Percentiles rank a stretch among this genome's conserved stretches.
Conservation (phyloP, 2,329 filamentous ascomycete species). For the Exophiala spinifera region DNA sequence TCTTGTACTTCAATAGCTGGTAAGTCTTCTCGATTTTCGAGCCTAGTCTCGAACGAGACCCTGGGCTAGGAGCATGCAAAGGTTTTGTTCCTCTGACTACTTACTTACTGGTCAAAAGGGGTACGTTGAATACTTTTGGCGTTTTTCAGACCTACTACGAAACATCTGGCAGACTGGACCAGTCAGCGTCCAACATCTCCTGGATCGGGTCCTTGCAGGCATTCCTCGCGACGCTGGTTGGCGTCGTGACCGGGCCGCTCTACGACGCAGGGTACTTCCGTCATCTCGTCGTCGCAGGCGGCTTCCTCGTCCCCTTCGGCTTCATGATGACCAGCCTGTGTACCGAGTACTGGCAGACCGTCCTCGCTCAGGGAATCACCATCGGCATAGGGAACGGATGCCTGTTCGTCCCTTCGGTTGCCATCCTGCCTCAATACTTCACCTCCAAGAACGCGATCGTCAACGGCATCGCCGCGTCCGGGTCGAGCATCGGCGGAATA, state of each 20-base stretch:
- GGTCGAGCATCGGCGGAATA: slow-evolving; percentile 40
- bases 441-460: slow-evolving; percentile 31
- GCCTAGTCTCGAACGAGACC: too few species aligned
- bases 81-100: too few species aligned
- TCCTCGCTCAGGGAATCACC: slow-evolving; percentile 48
- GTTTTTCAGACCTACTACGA: slow-evolving; percentile 37
- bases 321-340: slow-evolving; percentile 45
- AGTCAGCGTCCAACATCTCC: slow-evolving; percentile 43
- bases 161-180: slow-evolving; percentile 14
- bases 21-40: not conserved
- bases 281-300: slow-evolving; percentile 29
- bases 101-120: too few species aligned
- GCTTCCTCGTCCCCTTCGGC: slow-evolving; percentile 37
- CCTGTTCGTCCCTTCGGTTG: slow-evolving; percentile 32
- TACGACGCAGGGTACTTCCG: slow-evolving; percentile 44
- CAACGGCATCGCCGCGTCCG: slow-evolving; percentile 30
- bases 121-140: slow-evolving; percentile 31
- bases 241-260: slow-evolving; percentile 41
- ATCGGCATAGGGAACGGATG: slow-evolving; percentile 46
- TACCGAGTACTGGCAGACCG: slow-evolving; percentile 45
- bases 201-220: slow-evolving; percentile 53
- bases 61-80: too few species aligned
- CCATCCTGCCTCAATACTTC: slow-evolving; percentile 33
- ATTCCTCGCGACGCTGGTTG: slow-evolving; percentile 45
- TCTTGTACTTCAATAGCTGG: slow-evolving; percentile 26